These are phyloP conservation scores for Draba incana DNA, from an alignment of 345 rosid genomes.

Conservation along the genomic window DNA sequence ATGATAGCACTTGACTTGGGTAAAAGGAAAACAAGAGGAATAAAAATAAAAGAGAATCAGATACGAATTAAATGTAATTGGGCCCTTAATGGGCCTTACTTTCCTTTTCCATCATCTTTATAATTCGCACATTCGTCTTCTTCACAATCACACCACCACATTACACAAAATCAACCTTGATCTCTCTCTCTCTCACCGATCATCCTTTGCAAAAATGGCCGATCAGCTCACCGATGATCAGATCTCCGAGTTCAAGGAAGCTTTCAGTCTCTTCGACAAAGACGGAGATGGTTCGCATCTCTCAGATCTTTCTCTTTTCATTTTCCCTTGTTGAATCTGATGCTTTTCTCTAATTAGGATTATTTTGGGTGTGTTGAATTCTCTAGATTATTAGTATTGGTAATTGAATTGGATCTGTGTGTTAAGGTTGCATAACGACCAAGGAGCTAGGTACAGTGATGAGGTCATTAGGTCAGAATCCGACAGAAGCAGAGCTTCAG, in stretches of 20 bases:
- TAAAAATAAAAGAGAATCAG: too few relatives aligned
- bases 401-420: slow-evolving; percentile 2
- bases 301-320: slow-evolving; percentile 21
- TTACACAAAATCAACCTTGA: too few relatives aligned
- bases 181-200: too few relatives aligned
- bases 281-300: slow-evolving; percentile 55
- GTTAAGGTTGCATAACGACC: slow-evolving; percentile 46
- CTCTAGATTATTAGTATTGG: background rate
- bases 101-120: too few relatives aligned
- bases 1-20: too few relatives aligned
- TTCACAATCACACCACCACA: too few relatives aligned
- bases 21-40: too few relatives aligned
- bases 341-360: background rate
- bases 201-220: slow-evolving; percentile 36
- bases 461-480: slow-evolving; percentile 47
- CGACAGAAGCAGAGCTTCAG: slow-evolving; percentile 47
- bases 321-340: too few relatives aligned
- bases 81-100: too few relatives aligned
- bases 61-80: too few relatives aligned
- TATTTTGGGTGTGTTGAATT: slow-evolving; percentile 13
- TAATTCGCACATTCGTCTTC: too few relatives aligned
- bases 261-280: slow-evolving; percentile 55
- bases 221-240: slow-evolving; percentile 56
- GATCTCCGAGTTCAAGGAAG: slow-evolving; percentile 58
- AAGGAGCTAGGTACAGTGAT: slow-evolving; percentile 48